Percentiles rank a stretch among this genome's conserved stretches.
These are phyloP conservation scores for Trametes elegans DNA, from an alignment of 768 basidiomycete species.

Conservation along the genomic window DNA sequence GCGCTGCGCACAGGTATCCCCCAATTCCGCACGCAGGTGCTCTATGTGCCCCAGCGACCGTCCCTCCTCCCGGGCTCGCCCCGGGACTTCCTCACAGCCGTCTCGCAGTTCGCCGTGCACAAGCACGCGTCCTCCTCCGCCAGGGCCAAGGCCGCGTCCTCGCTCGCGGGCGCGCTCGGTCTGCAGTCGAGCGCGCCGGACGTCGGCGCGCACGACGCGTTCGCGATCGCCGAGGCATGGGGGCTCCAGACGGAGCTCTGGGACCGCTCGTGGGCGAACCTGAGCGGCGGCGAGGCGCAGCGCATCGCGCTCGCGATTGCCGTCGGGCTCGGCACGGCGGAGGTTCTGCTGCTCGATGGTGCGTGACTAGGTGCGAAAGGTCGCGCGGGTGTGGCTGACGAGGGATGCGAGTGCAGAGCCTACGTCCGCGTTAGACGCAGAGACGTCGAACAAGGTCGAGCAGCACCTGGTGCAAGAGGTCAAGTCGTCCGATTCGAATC, in stretches of 20 bases:
- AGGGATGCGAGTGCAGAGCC: slow-evolving; percentile 65
- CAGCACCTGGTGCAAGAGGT: slow-evolving; percentile 53
- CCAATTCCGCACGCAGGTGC: slow-evolving; percentile 69
- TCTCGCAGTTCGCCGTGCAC: slow-evolving; percentile 52
- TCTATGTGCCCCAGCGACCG: slow-evolving; percentile 87
- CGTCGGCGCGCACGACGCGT: slow-evolving; percentile 30
- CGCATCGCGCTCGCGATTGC: slow-evolving; percentile 78
- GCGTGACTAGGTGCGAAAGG: too few relatives aligned
- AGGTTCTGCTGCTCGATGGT: slow-evolving; percentile 82
- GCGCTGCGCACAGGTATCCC: slow-evolving; percentile 58
- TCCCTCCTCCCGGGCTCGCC: slow-evolving; percentile 85
- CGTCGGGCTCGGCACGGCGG: slow-evolving; percentile 69
- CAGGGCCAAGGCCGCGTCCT: slow-evolving; percentile 24
- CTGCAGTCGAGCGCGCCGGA: background rate
- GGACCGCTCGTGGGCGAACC: slow-evolving; percentile 73
- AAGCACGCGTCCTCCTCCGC: slow-evolving; percentile 23
- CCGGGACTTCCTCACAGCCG: slow-evolving; percentile 59
- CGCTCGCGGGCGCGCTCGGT: background rate
- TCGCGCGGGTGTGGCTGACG: background rate
- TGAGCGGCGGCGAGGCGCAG: slow-evolving; percentile 88
- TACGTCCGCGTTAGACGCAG: slow-evolving; percentile 81
- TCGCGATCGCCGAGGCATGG: slow-evolving; percentile 62
- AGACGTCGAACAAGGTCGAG: slow-evolving; percentile 66
- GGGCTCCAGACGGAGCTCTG: slow-evolving; percentile 67
- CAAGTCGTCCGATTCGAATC: slow-evolving; percentile 40